Percentiles rank a stretch among this genome's conserved stretches.
Evolutionary conservation across 257 asterid genomes (phyloP).

Genomic region (Ligustrum vulgare): DNA sequence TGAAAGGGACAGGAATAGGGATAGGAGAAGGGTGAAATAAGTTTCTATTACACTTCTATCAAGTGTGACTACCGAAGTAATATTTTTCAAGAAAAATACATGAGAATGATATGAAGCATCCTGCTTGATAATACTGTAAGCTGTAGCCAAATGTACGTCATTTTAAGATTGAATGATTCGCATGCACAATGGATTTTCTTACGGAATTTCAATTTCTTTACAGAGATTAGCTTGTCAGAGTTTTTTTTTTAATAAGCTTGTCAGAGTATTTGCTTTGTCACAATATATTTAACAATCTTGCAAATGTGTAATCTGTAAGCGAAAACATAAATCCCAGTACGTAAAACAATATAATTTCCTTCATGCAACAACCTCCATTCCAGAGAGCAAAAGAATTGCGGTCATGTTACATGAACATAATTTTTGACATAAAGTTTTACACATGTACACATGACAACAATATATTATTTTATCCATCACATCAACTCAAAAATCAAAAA

Average conservation of each 20-base stretch:
- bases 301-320: too few species aligned
- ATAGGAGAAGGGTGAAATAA: slow-evolving; percentile 66
- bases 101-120: neutral
- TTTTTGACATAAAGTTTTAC: too few species aligned
- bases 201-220: too few species aligned
- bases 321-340: neutral
- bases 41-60: neutral
- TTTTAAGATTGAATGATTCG: neutral
- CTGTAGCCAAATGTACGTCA: slow-evolving; percentile 13
- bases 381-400: slow-evolving; percentile 12
- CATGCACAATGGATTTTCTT: too few species aligned
- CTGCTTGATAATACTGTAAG: neutral
- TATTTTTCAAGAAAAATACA: neutral
- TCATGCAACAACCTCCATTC: neutral
- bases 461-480: too few species aligned
- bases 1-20: slow-evolving; percentile 69
- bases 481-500: too few species aligned
- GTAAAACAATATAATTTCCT: neutral
- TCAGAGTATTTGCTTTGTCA: too few species aligned
- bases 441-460: too few species aligned
- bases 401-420: too few species aligned
- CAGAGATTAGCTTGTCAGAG: too few species aligned
- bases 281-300: too few species aligned
- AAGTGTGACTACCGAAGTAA: neutral
- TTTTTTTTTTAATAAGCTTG: too few species aligned